Base-by-base conservation (phyloP, 2,329 filamentous ascomycete species). In the Thielaviopsis ethacetica region DNA sequence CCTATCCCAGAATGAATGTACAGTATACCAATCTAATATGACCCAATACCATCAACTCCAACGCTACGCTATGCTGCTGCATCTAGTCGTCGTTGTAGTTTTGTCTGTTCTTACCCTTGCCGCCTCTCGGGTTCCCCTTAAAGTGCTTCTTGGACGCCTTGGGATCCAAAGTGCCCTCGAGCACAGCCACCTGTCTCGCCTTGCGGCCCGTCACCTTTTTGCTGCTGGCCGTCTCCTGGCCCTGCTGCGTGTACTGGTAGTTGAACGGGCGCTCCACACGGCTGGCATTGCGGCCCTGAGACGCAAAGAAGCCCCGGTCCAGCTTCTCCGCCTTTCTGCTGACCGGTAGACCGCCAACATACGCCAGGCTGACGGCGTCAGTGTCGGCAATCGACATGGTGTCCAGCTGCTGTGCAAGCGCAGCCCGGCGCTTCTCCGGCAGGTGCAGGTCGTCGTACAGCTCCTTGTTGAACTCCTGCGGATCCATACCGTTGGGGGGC, bases 91-190 rank as follows among this genome's bases (percentile, higher is more conserved):
- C 47, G 57, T 71, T 68, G 44, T 69, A 67, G 59, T 71, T 69
- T 56, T 70, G 69, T 65, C 74, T 73, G 63, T 73, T 76, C 68
- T 78, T 80, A 62, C 75, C 75, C 68, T 81, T 85, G 61, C 68
- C 70, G 52, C 76, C 79, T 70, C 77, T 83, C 63, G 81, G 79
- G 49, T 83, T 82, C n/a, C 81, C 85, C 74, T 95, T 95, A 71
- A 89, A 93, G 72, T 98, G 93, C 75, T 96, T 97, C 81, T 98
- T 98, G 60, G 84, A 80, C 56, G 75, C 75, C 61, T 84, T 85
- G 0, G 87, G 84, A 66, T 96, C 90, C 41, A 97, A 70, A 15
- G 88, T 87, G 61, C 85, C 88, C 73, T 96, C 89, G 62, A 96
- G 68, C 12, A 91, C 91, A 56, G 88, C 75, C 75, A 96, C 81